Base-by-base conservation (phyloP, 1,284 basidiomycete genomes). In the Chondrostereum purpureum region DNA sequence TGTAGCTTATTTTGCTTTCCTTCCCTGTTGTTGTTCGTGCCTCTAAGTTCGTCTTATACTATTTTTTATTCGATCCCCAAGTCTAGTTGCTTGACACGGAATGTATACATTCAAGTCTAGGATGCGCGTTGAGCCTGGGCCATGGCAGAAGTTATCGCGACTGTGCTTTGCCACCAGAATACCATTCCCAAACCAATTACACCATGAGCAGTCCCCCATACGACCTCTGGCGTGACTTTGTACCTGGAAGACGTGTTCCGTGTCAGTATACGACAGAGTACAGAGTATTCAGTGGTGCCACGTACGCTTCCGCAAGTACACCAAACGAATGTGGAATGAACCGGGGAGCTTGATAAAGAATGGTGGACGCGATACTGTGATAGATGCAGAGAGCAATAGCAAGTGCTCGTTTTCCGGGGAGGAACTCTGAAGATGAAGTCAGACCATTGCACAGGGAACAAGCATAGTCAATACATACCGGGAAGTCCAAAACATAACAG, bases 391-490 rank as follows among this genome's bases (percentile, higher is more conserved):
- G 72, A 11, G 72, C 77, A 41, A 91, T 80, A 0, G 85, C 88
- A 2, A 88, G 64, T 0, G 86, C 89, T 13, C 88, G 78, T 64
- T 92, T 92, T 5, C 88, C 87, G 0, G 89, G 89, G 3, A 91
- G 66, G 62, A 87, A 89, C 55, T 92, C 88, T 80, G 48, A 18
- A 22, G 31, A n/a, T 37, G n/a, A 42, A 22, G 39, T 37, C 14
- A 10, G 23, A 21, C 13, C 44, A 22, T 22, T 19, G 43, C 20
- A 23, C 44, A 34, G 33, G 17, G 16, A 21, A 38, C 2, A 20
- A n/a, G 10, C n/a, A 18, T 13, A 20, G n/a, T 8, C 14, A 21
- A 17, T 31, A 55, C 57, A 22, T 22, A 70, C 84, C 84, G 54
- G 86, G 85, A 11, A 88, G 72, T 2, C 72, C 59, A 56, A 72